Conservation (phyloP, 1,284 basidiomycete species). For the Athelia sp. region DNA sequence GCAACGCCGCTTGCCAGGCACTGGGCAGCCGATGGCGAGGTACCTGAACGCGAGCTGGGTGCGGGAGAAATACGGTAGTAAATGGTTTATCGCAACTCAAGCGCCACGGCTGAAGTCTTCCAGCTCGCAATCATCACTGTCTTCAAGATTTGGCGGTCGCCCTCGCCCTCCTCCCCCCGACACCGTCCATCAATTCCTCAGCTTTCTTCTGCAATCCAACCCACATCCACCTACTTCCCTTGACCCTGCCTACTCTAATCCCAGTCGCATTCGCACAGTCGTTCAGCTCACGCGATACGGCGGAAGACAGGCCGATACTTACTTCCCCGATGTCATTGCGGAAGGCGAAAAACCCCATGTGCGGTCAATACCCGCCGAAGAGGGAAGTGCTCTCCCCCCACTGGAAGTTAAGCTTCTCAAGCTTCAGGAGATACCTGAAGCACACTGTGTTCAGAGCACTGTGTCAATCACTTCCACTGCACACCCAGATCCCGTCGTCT, state of each 20-base stretch:
- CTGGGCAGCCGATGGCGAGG: slow-evolving; percentile 27
- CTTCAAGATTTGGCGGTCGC: too few species aligned
- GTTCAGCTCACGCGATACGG: slow-evolving; percentile 76
- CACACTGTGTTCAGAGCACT: slow-evolving; percentile 60
- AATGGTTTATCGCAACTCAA: slow-evolving; percentile 82
- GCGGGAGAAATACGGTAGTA: slow-evolving; percentile 61
- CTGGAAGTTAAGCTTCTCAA: slow-evolving; percentile 53
- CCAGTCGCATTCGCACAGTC: slow-evolving; percentile 57
- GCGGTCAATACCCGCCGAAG: slow-evolving; percentile 36
- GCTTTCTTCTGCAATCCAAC: slow-evolving; percentile 50
- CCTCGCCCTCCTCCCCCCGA: slow-evolving; percentile 31
- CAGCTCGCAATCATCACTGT: too few species aligned
- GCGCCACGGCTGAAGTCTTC: slow-evolving; percentile 40
- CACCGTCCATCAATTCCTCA: slow-evolving; percentile 73
- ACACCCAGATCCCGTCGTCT: slow-evolving; percentile 34
- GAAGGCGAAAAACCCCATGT: slow-evolving; percentile 33
- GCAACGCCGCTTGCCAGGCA: slow-evolving; percentile 6
- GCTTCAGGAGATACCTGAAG: slow-evolving; percentile 38
- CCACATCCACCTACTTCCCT: slow-evolving; percentile 30
- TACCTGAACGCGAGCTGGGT: slow-evolving; percentile 88
- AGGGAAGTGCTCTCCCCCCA: slow-evolving; percentile 30
- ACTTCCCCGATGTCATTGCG: slow-evolving; percentile 62
- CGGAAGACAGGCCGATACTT: slow-evolving; percentile 66
- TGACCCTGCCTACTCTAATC: slow-evolving; percentile 6
- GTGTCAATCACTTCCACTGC: slow-evolving; percentile 26